phyloP scores from a whole-genome alignment of 2,329 filamentous ascomycete species.

The Setomelanomma holmii region DNA sequence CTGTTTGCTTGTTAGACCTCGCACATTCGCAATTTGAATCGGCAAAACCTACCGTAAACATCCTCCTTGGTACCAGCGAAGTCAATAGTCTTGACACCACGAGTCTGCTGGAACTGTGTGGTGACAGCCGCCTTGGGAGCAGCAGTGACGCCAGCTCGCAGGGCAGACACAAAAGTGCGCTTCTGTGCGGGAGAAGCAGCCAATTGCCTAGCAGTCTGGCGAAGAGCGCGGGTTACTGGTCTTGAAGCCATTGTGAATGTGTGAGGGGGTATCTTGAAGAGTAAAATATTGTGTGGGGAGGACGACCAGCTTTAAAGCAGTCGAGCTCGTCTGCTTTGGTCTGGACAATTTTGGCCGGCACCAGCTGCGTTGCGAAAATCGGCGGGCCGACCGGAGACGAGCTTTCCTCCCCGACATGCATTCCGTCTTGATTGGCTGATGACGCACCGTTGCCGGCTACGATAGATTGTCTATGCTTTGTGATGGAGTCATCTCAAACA shows the following conservation, averaged over 20 bases:
- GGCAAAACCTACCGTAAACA: conserved; percentile 76
- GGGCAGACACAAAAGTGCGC: conserved; percentile 66
- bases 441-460: conserved; percentile 2
- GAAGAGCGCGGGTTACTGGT: conserved; percentile 70
- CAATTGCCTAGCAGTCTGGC: conserved; percentile 64
- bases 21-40: conserved; percentile 11
- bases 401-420: conserved; percentile 1
- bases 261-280: conserved; percentile 45
- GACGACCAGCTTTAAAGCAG: conserved; percentile 34
- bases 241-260: conserved; percentile 75
- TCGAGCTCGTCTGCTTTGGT: conserved; percentile 13
- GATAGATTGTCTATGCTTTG: conserved; percentile 1
- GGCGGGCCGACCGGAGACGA: conserved; percentile 8
- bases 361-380: conserved; percentile 8
- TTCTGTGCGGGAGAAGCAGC: conserved; percentile 58
- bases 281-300: conserved; percentile 26
- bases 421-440: conserved; percentile 4
- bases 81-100: conserved; percentile 98
- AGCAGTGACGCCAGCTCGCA: conserved; percentile 56
- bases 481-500: conserved; percentile 1
- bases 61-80: conserved; percentile 95
- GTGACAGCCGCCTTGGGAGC: conserved; percentile 55
- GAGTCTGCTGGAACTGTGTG: conserved; percentile 69
- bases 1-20: conserved; percentile 57
- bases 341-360: conserved; percentile 14